A percentile compares a stretch with the other conserved stretches of the same genome.
Evolutionary conservation across 345 rosid species (phyloP).

Genomic region (Zanthoxylum bungeanum): DNA sequence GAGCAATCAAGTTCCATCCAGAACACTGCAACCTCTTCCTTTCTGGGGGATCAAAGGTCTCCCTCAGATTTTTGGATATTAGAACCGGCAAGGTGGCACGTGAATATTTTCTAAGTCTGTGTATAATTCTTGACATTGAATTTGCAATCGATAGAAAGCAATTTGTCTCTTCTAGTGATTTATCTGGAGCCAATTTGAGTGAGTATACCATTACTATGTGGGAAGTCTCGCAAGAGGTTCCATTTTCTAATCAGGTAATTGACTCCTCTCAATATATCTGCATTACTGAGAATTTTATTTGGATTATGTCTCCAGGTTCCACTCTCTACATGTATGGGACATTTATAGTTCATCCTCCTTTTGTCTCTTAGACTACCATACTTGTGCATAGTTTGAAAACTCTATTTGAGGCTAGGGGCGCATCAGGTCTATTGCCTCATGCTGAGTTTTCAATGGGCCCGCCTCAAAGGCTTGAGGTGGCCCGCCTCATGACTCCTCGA

Average conservation of each 20-base stretch:
- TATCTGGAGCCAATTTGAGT: constrained; percentile 60
- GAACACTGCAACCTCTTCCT: constrained; percentile 64
- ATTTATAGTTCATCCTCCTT: background rate
- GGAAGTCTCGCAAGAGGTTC: constrained; percentile 70
- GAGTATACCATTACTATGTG: constrained; percentile 80
- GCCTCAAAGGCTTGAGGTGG: too few species aligned
- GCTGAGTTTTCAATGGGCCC: too few species aligned
- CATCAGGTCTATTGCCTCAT: too few species aligned
- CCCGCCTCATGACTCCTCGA: too few species aligned
- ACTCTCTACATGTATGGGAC: background rate
- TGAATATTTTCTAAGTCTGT: constrained; percentile 53
- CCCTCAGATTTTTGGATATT: constrained; percentile 77
- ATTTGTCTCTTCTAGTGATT: constrained; percentile 81
- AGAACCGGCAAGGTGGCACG: constrained; percentile 55
- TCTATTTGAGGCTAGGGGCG: too few species aligned
- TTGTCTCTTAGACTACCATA: background rate
- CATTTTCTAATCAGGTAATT: constrained; percentile 83
- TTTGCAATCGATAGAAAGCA: constrained; percentile 57
- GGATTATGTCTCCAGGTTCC: background rate
- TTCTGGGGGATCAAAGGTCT: constrained; percentile 76
- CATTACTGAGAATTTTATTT: constrained; percentile 7
- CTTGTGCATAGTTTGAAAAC: too few species aligned
- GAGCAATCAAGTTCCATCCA: constrained; percentile 65
- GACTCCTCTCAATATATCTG: background rate
- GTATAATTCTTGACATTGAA: constrained; percentile 82